A percentile compares a stretch with the other conserved stretches of the same genome.
phyloP scores from a whole-genome alignment of 1,284 basidiomycete genomes.

The Pseudozyma thailandica region DNA sequence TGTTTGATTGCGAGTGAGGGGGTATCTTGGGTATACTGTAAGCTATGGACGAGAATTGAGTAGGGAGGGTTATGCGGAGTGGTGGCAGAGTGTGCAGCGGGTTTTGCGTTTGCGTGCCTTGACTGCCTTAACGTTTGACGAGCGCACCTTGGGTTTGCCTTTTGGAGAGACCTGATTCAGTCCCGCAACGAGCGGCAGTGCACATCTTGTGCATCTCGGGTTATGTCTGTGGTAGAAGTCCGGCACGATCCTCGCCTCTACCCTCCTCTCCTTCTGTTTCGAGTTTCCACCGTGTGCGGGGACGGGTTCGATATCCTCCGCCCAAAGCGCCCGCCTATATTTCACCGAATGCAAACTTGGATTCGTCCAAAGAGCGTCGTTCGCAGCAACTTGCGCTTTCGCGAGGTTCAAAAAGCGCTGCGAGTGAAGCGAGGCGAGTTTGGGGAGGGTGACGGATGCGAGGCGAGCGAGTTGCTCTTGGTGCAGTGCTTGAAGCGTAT shows the following conservation, averaged over 20 bases:
- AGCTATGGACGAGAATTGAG: no score
- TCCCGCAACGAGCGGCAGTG: constrained; percentile 16
- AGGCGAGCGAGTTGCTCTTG: constrained; percentile 38
- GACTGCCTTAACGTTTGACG: not conserved
- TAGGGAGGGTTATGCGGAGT: no score
- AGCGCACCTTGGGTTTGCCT: not conserved
- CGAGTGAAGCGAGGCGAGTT: constrained; percentile 30
- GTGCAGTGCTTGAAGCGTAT: constrained; percentile 29
- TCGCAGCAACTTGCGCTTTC: not conserved
- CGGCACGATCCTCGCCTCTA: constrained; percentile 13
- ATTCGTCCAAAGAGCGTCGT: constrained; percentile 19
- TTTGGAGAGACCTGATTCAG: constrained; percentile 11
- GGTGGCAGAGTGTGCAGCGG: constrained; percentile 16
- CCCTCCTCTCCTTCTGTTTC: not conserved
- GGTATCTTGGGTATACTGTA: constrained; percentile 13
- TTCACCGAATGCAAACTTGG: constrained; percentile 9
- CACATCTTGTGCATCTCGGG: constrained; percentile 16
- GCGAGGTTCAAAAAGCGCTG: constrained; percentile 32
- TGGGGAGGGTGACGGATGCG: constrained; percentile 17
- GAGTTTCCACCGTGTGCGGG: not conserved
- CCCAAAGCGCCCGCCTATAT: constrained; percentile 26
- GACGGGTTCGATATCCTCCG: constrained; percentile 22
- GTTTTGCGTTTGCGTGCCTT: constrained; percentile 12
- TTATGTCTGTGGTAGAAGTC: constrained; percentile 38
- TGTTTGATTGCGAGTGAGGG: no score